Evolutionary conservation across 2,329 filamentous ascomycete genomes (phyloP).

Genomic region (Cladosporium sp.): DNA sequence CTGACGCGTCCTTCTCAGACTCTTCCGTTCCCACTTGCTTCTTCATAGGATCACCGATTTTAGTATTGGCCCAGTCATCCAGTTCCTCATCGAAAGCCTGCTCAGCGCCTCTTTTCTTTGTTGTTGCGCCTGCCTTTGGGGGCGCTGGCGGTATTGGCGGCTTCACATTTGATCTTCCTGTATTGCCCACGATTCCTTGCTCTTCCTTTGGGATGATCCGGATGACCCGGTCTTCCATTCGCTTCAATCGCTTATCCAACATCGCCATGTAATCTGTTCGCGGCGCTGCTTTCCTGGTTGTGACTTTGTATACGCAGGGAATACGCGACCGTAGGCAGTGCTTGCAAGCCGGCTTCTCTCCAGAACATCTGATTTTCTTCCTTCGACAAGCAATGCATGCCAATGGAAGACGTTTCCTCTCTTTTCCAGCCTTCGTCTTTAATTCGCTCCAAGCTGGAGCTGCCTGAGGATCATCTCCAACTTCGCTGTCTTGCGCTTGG

Average conservation of each 20-base stretch:
- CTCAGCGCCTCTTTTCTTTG: slow-evolving; percentile 76
- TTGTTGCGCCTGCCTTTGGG: slow-evolving; percentile 48
- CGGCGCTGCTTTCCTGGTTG: slow-evolving; percentile 86
- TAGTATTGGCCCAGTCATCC: slow-evolving; percentile 66
- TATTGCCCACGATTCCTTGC: slow-evolving; percentile 59
- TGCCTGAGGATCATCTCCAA: slow-evolving; percentile 14
- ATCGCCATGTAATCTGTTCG: slow-evolving; percentile 99
- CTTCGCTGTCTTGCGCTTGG: slow-evolving; percentile 1
- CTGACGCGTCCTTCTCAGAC: slow-evolving; percentile 17
- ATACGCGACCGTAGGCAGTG: slow-evolving; percentile 89
- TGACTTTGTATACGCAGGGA: slow-evolving; percentile 96
- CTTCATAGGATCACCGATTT: slow-evolving; percentile 19
- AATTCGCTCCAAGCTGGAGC: slow-evolving; percentile 47
- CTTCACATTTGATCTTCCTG: slow-evolving; percentile 79
- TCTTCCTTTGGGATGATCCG: slow-evolving; percentile 89
- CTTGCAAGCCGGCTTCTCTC: slow-evolving; percentile 95
- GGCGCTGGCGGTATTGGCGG: slow-evolving; percentile 60
- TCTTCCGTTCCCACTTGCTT: slow-evolving; percentile 16
- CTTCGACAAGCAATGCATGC: slow-evolving; percentile 93
- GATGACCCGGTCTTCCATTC: slow-evolving; percentile 97
- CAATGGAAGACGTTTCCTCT: slow-evolving; percentile 84
- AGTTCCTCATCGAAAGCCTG: slow-evolving; percentile 82
- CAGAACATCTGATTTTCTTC: slow-evolving; percentile 97
- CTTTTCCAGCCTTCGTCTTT: slow-evolving; percentile 74
- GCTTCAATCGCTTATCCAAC: slow-evolving; percentile 89